A percentile compares a stretch with the other conserved stretches of the same genome.
These are phyloP conservation scores for Wickerhamiella hasegawae DNA, from an alignment of 805 yeast species.

Conservation along the genomic window DNA sequence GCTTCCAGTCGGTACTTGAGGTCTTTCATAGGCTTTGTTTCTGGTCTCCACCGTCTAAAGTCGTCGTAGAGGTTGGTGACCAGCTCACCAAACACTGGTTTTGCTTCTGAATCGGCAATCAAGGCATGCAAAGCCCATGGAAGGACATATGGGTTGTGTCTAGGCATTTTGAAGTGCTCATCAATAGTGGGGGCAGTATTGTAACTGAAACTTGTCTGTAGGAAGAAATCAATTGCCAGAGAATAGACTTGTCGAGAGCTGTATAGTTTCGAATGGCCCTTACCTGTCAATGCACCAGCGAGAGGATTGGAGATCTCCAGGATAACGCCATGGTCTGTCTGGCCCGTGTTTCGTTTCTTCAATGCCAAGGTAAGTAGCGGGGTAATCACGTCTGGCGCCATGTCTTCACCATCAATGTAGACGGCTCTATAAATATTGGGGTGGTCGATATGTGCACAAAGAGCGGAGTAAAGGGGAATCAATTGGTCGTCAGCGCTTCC, in stretches of 20 bases:
- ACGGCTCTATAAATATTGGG: constrained; percentile 85
- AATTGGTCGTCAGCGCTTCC: constrained; percentile 90
- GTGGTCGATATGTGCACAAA: constrained; percentile 67
- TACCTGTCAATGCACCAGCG: constrained; percentile 87
- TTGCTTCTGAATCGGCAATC: constrained; percentile 38
- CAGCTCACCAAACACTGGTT: constrained; percentile 35
- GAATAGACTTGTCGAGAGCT: constrained; percentile 75
- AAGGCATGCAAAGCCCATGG: constrained; percentile 92
- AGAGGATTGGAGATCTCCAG: constrained; percentile 64
- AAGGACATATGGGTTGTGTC: constrained; percentile 59
- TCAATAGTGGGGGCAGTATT: constrained; percentile 18
- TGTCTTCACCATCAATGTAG: constrained; percentile 68
- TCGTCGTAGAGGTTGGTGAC: constrained; percentile 45
- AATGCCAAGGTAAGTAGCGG: constrained; percentile 60
- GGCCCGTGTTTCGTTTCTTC: constrained; percentile 58
- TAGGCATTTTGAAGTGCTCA: constrained; percentile 38
- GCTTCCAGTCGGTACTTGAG: constrained; percentile 66
- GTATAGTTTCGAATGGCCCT: constrained; percentile 85
- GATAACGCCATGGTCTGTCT: constrained; percentile 70
- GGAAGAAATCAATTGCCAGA: constrained; percentile 53
- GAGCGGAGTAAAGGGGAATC: constrained; percentile 81
- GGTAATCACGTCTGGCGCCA: constrained; percentile 65
- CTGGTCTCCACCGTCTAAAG: constrained; percentile 81
- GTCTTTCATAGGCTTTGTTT: constrained; percentile 63
- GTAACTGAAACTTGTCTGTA: constrained; percentile 50